Base-by-base conservation (phyloP, 2,329 filamentous ascomycete species). In the Penicillium sp. region DNA sequence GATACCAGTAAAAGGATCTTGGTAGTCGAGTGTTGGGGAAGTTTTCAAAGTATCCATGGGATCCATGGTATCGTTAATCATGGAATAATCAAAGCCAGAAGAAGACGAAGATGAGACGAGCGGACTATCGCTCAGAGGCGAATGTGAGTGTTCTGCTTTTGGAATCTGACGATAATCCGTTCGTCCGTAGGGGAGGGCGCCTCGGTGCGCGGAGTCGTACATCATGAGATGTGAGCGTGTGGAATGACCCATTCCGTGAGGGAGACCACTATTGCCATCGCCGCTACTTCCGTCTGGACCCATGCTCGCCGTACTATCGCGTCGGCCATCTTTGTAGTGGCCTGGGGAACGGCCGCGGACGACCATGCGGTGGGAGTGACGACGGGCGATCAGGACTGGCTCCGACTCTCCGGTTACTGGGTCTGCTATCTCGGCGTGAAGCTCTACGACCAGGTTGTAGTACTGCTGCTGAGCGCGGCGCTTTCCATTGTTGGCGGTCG, bases 401-500 rank as follows among this genome's bases (percentile, higher is more conserved):
- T 83, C 80, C 1, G 84, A 81, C 18, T 77, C 71, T 62, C 74
- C 63, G 74, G 68, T 63, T 12, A 63, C 53, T 6, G 65, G 58
- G 33, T 66, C 69, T 2, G 84, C 81, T 7, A 90, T 77, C 60
- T 92, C 86, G 7, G 84, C 90, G 73, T 85, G 90, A 1, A 95
- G 83, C 69, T 96, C 91, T 4, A 96, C 87, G 44, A 95, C 84
- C n/a, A 97, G 81, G 66, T 94, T 90, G 68, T 95, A 96, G 72
- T 92, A 96, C 66, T 96, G 92, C 69, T 97, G 92, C 18, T 92
- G 90, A 1, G 92, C 92, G 54, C 92, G 82, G 63, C 92, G 83
- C 73, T 96, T 96, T 45, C 92, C 92, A 63, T 97, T 97, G 76
- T 96, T 97, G 23, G 91, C 90, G 0, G 92, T 96, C 1, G 92